Conservation (phyloP, 345 rosid genomes). For the Kandelia obovata region DNA sequence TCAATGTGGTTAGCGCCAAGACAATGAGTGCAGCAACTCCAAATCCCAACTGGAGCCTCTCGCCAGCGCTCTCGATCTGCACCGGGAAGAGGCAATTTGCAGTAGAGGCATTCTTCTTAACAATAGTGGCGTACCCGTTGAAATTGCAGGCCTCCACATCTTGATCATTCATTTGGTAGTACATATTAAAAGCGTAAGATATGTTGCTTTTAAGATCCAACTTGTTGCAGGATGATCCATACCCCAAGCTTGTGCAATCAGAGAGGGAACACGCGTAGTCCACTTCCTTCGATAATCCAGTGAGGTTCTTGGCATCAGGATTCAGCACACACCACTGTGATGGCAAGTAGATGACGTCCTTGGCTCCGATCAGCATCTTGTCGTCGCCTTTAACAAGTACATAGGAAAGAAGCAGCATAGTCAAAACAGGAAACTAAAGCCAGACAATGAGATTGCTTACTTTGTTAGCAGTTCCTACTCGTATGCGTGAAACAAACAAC, state of each 20-base stretch:
- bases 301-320: slow-evolving; percentile 11
- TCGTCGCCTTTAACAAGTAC: slow-evolving; percentile 25
- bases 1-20: too few species aligned
- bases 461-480: too few species aligned
- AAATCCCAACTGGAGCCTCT: slow-evolving; percentile 13
- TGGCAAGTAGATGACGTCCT: slow-evolving; percentile 56
- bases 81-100: slow-evolving; percentile 55
- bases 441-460: too few species aligned
- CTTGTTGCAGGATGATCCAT: slow-evolving; percentile 42
- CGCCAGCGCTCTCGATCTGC: slow-evolving; percentile 44
- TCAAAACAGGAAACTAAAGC: too few species aligned
- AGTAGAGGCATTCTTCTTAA: slow-evolving; percentile 38
- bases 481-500: too few species aligned
- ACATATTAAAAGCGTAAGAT: slow-evolving; percentile 81
- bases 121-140: slow-evolving; percentile 47
- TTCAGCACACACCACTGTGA: slow-evolving; percentile 60
- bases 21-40: neutral
- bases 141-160: slow-evolving; percentile 60
- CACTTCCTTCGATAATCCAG: slow-evolving; percentile 18
- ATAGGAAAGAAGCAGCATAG: too few species aligned
- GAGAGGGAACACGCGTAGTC: slow-evolving; percentile 49
- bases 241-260: slow-evolving; percentile 51
- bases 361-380: slow-evolving; percentile 51
- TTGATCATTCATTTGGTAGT: slow-evolving; percentile 56
- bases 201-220: slow-evolving; percentile 26